Evolutionary conservation across 2,329 filamentous ascomycete genomes (phyloP).

Genomic region (Alternaria gansuensis): DNA sequence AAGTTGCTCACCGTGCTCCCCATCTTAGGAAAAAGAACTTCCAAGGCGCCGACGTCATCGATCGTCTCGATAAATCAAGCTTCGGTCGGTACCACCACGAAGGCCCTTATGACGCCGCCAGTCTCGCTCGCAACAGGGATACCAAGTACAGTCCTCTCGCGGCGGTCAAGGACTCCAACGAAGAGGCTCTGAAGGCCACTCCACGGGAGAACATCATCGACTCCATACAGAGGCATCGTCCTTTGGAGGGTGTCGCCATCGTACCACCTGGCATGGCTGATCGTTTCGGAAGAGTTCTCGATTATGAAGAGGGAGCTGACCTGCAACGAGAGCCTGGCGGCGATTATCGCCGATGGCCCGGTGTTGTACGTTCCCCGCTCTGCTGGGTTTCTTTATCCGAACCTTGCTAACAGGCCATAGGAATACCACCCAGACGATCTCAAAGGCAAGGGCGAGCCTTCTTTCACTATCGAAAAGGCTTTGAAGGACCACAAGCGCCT

Average conservation of each 20-base stretch:
- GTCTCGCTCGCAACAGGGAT: slow-evolving; percentile 75
- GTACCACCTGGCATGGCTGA: slow-evolving; percentile 79
- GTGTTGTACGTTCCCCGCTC: slow-evolving; percentile 67
- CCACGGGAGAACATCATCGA: slow-evolving; percentile 80
- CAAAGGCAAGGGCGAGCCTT: slow-evolving; percentile 84
- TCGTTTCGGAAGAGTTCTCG: slow-evolving; percentile 72
- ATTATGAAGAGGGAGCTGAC: slow-evolving; percentile 87
- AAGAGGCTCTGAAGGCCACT: slow-evolving; percentile 80
- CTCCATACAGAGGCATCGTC: slow-evolving; percentile 74
- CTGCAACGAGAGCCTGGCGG: slow-evolving; percentile 83
- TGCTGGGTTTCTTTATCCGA: background rate
- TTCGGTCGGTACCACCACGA: slow-evolving; percentile 82
- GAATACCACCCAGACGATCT: slow-evolving; percentile 78
- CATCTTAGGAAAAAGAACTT: slow-evolving; percentile 73
- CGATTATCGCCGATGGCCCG: slow-evolving; percentile 79
- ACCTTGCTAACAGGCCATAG: slow-evolving; percentile 34
- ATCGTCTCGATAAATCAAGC: slow-evolving; percentile 74
- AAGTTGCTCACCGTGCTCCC: slow-evolving; percentile 70
- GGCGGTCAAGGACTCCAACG: slow-evolving; percentile 76
- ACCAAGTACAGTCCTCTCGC: slow-evolving; percentile 74
- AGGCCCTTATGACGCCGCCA: slow-evolving; percentile 86
- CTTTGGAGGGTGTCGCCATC: slow-evolving; percentile 79
- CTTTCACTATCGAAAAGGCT: slow-evolving; percentile 73
- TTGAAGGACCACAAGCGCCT: slow-evolving; percentile 67
- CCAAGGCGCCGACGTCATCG: slow-evolving; percentile 78